Percentiles rank a stretch among this genome's conserved stretches.
Evolutionary conservation across 176 grass and related monocot species (phyloP).

Genomic region (Avena eriantha): DNA sequence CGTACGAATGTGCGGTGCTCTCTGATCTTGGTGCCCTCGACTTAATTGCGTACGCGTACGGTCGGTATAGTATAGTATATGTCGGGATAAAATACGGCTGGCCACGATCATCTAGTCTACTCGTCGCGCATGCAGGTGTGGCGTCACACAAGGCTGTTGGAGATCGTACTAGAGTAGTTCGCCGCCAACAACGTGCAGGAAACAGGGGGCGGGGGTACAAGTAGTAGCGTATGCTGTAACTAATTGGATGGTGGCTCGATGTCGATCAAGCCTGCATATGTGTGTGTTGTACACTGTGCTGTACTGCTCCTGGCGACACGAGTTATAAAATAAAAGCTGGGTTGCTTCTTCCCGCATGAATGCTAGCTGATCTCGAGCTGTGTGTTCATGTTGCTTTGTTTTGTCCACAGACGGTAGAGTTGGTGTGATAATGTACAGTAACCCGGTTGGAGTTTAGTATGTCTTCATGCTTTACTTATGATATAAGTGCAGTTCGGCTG

Average conservation of each 20-base stretch:
- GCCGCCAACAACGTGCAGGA: not conserved
- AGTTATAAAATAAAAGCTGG: not conserved
- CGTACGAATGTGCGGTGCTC: no score
- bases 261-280: not conserved
- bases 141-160: not conserved
- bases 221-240: not conserved
- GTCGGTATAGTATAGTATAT: not conserved
- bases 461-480: no score
- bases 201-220: not conserved
- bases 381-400: not conserved
- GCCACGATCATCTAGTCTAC: not conserved
- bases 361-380: not conserved
- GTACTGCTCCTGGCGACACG: not conserved
- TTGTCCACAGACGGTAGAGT: not conserved
- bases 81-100: not conserved
- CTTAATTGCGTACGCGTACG: not conserved
- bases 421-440: not conserved
- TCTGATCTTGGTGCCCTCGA: not conserved
- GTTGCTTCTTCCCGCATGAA: not conserved
- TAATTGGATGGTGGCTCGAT: not conserved
- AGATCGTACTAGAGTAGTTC: not conserved
- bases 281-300: not conserved
- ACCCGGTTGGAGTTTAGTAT: not conserved
- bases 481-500: no score
- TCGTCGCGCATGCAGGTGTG: not conserved